Evolutionary conservation across 1,139 yeast genomes (phyloP).

Genomic region (Suhomyces yuchorum): DNA sequence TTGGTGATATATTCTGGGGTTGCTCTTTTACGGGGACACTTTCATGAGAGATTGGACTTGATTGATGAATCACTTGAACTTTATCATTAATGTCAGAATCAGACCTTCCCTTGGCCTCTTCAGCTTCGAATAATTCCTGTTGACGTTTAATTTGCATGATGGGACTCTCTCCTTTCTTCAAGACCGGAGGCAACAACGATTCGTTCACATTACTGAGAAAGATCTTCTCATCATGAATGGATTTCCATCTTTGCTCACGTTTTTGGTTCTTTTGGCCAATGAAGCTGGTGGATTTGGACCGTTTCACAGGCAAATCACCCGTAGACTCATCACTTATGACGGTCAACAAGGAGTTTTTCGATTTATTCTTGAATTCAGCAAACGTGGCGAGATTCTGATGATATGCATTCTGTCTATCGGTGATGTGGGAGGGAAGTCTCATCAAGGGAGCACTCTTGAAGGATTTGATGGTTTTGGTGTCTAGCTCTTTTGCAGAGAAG

Average conservation of each 20-base stretch:
- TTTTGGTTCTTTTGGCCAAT: slow-evolving; percentile 18
- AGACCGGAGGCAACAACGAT: slow-evolving; percentile 38
- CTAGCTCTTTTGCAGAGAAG: background rate
- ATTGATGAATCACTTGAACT: background rate
- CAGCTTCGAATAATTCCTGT: slow-evolving; percentile 18
- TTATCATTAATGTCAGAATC: background rate
- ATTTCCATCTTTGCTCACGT: slow-evolving; percentile 31
- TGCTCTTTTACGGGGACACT: background rate
- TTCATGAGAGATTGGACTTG: background rate
- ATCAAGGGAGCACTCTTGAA: slow-evolving; percentile 9
- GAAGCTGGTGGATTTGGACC: slow-evolving; percentile 33
- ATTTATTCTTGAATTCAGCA: background rate
- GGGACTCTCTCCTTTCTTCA: slow-evolving; percentile 38
- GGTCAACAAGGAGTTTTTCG: slow-evolving; percentile 14
- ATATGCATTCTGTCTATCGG: background rate
- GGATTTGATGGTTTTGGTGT: slow-evolving; percentile 3
- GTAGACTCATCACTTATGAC: slow-evolving; percentile 9
- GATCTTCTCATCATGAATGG: slow-evolving; percentile 35
- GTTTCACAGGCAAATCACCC: slow-evolving; percentile 13
- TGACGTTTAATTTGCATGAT: slow-evolving; percentile 31
- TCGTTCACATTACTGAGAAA: slow-evolving; percentile 37
- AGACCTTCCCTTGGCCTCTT: background rate
- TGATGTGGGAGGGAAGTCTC: background rate
- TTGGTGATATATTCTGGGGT: background rate
- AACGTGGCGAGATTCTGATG: background rate